Evolutionary conservation across 805 yeast species (phyloP), one percentile per base, ranked within the genome.

Genomic region (Monosporozyma servazzii): DNA sequence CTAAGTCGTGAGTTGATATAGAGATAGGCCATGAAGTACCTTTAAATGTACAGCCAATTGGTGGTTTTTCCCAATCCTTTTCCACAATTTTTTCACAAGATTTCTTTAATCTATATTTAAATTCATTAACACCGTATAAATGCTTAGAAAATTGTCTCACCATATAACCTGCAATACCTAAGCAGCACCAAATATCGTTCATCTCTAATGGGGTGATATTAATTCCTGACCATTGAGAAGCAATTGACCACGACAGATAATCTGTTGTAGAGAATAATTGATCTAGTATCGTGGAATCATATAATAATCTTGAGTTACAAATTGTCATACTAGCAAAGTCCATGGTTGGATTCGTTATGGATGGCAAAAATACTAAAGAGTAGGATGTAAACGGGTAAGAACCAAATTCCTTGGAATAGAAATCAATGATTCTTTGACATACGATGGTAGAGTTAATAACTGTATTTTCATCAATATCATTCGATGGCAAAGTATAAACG

Each of bases 161-260:
- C 96, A 93, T 91, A 64, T 76, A 91, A 36, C 81, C 78, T 0
- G 96, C 77, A 53, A 93, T 81, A 2, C 98, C 99, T 29, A 86
- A 69, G 1, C 90, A 84, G 56, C 91, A 79, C 99, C 99, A 93
- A 6, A 87, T 57, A 65, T 93, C 96, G 58, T 86, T 80, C 63
- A 82, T 77, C 0, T 82, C 76, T 50, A 76, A 77, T 0, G 98
- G 96, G 2, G 88, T 83, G 18, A 93, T 88, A 64, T 87, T 88
- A 36, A 93, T 83, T 17, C 97, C 96, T 0, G 95, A 79, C 95
- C 97, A 93, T 65, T 93, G 99, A 4, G 80, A 77, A 0, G 98
- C 85, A 20, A 93, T 67, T 0, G 87, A 82, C 51, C 80, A 78
- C 0, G 91, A 75, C 3, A 93, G 65, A 0, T 72, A 64, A 54